Conservation (phyloP, 1,284 basidiomycete genomes). For the Xerocomus nothofagi region DNA sequence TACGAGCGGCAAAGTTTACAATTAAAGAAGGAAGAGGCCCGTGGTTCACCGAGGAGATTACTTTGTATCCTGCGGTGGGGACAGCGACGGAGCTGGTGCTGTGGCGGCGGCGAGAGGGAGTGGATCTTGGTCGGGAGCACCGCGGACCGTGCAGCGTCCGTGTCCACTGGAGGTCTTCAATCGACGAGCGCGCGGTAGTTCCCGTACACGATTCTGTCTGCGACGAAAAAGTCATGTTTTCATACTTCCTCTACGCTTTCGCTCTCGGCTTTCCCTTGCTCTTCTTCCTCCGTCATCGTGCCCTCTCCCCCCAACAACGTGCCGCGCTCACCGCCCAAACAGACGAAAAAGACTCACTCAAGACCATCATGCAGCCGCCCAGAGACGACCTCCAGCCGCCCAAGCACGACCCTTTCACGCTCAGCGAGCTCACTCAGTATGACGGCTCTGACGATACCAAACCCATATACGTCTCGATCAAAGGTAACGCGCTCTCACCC, state of each 20-base stretch:
- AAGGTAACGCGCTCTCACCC: conserved; percentile 50
- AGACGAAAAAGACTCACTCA: conserved; percentile 42
- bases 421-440: conserved; percentile 64
- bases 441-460: conserved; percentile 64
- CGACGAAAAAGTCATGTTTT: conserved; percentile 15
- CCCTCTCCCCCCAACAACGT: neutral
- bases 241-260: conserved; percentile 25
- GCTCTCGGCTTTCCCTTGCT: conserved; percentile 25
- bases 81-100: neutral
- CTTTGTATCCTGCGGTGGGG: neutral
- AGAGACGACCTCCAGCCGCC: conserved; percentile 67
- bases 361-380: conserved; percentile 70
- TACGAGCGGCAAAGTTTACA: conserved; percentile 9
- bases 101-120: conserved; percentile 3
- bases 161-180: neutral
- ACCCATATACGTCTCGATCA: conserved; percentile 88
- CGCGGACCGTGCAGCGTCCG: neutral
- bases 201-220: conserved; percentile 9
- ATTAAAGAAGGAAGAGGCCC: neutral
- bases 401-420: conserved; percentile 75
- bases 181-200: conserved; percentile 20
- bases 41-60: conserved; percentile 12
- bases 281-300: conserved; percentile 21
- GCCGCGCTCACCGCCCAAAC: conserved; percentile 17
- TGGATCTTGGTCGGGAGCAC: neutral